Conservation (phyloP, 768 basidiomycete genomes). For the Tricholoma bakamatsutake region DNA sequence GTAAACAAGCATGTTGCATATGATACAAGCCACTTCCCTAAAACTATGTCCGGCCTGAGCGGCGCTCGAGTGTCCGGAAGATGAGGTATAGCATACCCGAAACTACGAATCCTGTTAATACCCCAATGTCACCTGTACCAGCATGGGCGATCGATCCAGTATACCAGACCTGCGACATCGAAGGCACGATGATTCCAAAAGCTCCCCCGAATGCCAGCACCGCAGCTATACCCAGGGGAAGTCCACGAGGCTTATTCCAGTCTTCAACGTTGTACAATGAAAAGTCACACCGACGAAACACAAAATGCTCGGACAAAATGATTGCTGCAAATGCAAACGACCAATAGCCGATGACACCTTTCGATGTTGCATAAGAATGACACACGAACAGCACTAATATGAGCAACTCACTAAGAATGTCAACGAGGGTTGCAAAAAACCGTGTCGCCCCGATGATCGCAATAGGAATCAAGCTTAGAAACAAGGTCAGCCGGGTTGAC, state of each 20-base stretch:
- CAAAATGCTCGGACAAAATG: conserved; percentile 58
- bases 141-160: conserved; percentile 57
- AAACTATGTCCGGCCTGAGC: too few species aligned
- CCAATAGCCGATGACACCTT: conserved; percentile 53
- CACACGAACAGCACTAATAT: not conserved
- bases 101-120: conserved; percentile 51
- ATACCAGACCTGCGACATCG: conserved; percentile 71
- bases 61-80: conserved; percentile 3
- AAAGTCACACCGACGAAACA: conserved; percentile 52
- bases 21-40: not conserved
- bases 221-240: conserved; percentile 64
- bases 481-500: not conserved
- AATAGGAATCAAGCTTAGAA: conserved; percentile 53
- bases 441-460: conserved; percentile 62
- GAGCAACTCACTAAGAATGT: conserved; percentile 53
- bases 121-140: conserved; percentile 65
- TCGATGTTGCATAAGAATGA: not conserved
- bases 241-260: conserved; percentile 48
- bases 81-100: conserved; percentile 38
- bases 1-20: not conserved
- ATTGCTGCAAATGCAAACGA: conserved; percentile 51
- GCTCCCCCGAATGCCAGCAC: conserved; percentile 42
- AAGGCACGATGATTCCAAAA: conserved; percentile 54
- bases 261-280: conserved; percentile 39
- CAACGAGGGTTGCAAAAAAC: conserved; percentile 58